phyloP scores from a whole-genome alignment of 1,284 basidiomycete genomes.

The Pisolithus thermaeus region DNA sequence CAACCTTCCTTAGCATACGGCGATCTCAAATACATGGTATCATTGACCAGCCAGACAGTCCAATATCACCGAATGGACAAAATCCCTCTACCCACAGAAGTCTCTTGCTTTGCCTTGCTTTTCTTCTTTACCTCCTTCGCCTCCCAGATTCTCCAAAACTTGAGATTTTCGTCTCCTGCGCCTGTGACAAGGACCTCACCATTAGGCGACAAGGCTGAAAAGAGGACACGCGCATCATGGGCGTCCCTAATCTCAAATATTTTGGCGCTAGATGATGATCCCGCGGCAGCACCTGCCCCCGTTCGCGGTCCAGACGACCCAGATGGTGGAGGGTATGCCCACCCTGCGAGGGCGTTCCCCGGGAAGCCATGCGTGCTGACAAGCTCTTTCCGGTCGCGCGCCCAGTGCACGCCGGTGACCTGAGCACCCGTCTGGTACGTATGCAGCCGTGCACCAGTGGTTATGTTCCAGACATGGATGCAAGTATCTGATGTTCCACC shows the following conservation, averaged over 20 bases:
- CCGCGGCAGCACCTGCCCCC: slow-evolving; percentile 1
- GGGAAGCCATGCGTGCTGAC: slow-evolving; percentile 93
- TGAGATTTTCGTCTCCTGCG: slow-evolving; percentile 92
- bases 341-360: slow-evolving; percentile 63
- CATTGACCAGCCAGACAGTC: too few species aligned
- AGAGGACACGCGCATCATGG: slow-evolving; percentile 86
- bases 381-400: slow-evolving; percentile 86
- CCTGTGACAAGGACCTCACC: slow-evolving; percentile 89
- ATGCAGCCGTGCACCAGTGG: slow-evolving; percentile 83
- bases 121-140: slow-evolving; percentile 41
- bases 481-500: slow-evolving; percentile 94
- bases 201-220: slow-evolving; percentile 78
- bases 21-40: too few species aligned
- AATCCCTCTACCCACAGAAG: slow-evolving; percentile 21
- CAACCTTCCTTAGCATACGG: too few species aligned
- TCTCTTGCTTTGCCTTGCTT: slow-evolving; percentile 33
- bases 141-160: slow-evolving; percentile 87
- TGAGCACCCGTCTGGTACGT: slow-evolving; percentile 83
- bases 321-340: slow-evolving; percentile 67
- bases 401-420: slow-evolving; percentile 90
- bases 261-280: slow-evolving; percentile 16
- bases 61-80: slow-evolving; percentile 28
- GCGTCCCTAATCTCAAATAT: slow-evolving; percentile 88
- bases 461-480: slow-evolving; percentile 91
- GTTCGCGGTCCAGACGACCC: slow-evolving; percentile 29